Evolutionary conservation across 345 rosid species (phyloP).

Genomic region (Brassica incana): DNA sequence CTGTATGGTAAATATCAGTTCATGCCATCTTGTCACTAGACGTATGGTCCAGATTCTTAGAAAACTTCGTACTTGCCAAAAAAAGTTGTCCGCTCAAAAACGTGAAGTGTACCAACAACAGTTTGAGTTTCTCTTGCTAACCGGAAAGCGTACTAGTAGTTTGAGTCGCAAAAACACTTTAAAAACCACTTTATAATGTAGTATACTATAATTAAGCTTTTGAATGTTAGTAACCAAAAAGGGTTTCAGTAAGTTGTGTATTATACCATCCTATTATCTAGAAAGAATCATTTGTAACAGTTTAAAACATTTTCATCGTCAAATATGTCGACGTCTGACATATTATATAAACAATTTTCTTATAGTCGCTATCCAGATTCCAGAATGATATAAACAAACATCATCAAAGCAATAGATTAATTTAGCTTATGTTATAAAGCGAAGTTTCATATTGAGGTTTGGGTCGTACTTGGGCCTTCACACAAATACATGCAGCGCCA

Average conservation of each 20-base stretch:
- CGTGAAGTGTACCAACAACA: not conserved
- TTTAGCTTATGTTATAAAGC: not conserved
- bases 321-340: not conserved
- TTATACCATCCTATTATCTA: not conserved
- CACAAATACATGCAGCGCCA: not conserved
- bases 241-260: not conserved
- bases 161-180: not conserved
- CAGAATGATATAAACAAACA: not conserved
- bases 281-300: not conserved
- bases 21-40: not conserved
- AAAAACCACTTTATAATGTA: not conserved
- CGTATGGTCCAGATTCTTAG: not conserved
- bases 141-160: not conserved
- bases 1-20: conserved; percentile 2
- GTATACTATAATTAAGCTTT: not conserved
- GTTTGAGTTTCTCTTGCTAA: not conserved
- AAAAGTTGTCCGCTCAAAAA: not conserved
- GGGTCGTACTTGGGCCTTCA: conserved; percentile 5
- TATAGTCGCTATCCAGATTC: not conserved
- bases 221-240: not conserved
- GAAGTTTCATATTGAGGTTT: not conserved
- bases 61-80: conserved; percentile 27
- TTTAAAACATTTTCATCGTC: not conserved
- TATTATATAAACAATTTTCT: not conserved
- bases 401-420: not conserved